A percentile compares a stretch with the other conserved stretches of the same genome.
phyloP scores from a whole-genome alignment of 805 yeast genomes.

The Ogataea neopini region DNA sequence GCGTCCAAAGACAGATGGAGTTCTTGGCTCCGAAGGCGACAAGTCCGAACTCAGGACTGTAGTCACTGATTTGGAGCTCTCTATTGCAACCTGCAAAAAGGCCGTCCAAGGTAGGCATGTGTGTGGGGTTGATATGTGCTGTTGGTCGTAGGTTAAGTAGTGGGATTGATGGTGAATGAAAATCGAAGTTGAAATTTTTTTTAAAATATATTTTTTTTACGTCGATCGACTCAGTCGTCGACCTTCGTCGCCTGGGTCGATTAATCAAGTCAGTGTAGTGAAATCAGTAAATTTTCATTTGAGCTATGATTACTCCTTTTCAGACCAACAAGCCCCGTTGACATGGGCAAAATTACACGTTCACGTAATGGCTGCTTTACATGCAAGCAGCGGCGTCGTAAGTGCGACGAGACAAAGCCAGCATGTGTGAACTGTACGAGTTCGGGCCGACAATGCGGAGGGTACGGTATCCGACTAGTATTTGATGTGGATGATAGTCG shows the following conservation, averaged over 20 bases:
- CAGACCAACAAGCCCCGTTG: background rate
- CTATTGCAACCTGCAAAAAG: constrained; percentile 73
- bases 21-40: constrained; percentile 75
- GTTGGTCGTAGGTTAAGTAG: background rate
- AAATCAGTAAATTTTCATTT: no score
- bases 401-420: constrained; percentile 59
- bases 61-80: constrained; percentile 61
- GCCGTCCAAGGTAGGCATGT: constrained; percentile 45
- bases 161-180: background rate
- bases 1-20: constrained; percentile 51
- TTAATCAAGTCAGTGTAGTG: no score
- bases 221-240: constrained; percentile 11
- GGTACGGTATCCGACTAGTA: constrained; percentile 48
- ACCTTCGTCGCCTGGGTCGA: no score
- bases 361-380: constrained; percentile 62
- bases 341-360: constrained; percentile 43
- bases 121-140: background rate
- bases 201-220: background rate
- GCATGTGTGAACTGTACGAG: constrained; percentile 47
- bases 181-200: constrained; percentile 1
- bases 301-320: background rate
- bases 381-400: constrained; percentile 53
- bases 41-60: constrained; percentile 36
- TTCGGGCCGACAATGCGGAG: constrained; percentile 48
- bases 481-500: constrained; percentile 54